phyloP scores from a whole-genome alignment of 208 protist species.

The Trypanosoma avium region DNA sequence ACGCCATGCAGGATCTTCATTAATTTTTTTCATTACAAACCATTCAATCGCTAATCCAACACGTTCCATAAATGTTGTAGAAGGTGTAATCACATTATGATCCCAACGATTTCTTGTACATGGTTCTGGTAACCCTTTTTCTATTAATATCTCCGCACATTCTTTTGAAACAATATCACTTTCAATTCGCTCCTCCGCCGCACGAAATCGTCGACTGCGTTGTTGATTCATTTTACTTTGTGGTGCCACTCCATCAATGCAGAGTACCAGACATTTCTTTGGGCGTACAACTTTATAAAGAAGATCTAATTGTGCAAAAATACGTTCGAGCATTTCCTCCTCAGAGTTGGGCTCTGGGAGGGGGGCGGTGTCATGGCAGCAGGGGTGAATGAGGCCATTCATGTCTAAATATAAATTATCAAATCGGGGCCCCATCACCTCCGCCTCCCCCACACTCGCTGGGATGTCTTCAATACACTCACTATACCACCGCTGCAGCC shows the following conservation, averaged over 20 bases:
- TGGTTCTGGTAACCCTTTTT: slow-evolving; percentile 62
- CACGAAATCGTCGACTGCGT: slow-evolving; percentile 96
- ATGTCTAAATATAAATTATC: slow-evolving; percentile 99
- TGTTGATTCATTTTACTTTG: slow-evolving; percentile 99
- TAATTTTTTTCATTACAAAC: slow-evolving; percentile 95
- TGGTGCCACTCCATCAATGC: slow-evolving; percentile 98
- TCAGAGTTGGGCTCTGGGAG: slow-evolving; percentile 78
- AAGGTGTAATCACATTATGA: slow-evolving; percentile 99
- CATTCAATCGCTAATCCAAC: slow-evolving; percentile 91
- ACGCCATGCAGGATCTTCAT: slow-evolving; percentile 93
- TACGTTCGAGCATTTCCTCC: slow-evolving; percentile 91
- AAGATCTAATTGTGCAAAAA: slow-evolving; percentile 98
- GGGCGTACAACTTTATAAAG: slow-evolving; percentile 98
- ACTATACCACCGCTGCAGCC: slow-evolving; percentile 83
- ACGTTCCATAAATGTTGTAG: slow-evolving; percentile 98
- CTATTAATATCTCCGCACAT: slow-evolving; percentile 58
- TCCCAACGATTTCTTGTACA: slow-evolving; percentile 91
- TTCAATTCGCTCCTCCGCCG: slow-evolving; percentile 91
- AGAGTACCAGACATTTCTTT: slow-evolving; percentile 97
- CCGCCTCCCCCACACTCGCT: slow-evolving; percentile 59
- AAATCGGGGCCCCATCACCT: slow-evolving; percentile 42
- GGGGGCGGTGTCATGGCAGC: slow-evolving; percentile 96
- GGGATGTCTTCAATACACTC: slow-evolving; percentile 86
- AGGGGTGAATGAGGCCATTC: slow-evolving; percentile 99
- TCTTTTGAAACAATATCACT: slow-evolving; percentile 64